A percentile compares a stretch with the other conserved stretches of the same genome.
These are phyloP conservation scores for Tricholoma furcatifolium DNA, from an alignment of 768 basidiomycete species.

Conservation along the genomic window DNA sequence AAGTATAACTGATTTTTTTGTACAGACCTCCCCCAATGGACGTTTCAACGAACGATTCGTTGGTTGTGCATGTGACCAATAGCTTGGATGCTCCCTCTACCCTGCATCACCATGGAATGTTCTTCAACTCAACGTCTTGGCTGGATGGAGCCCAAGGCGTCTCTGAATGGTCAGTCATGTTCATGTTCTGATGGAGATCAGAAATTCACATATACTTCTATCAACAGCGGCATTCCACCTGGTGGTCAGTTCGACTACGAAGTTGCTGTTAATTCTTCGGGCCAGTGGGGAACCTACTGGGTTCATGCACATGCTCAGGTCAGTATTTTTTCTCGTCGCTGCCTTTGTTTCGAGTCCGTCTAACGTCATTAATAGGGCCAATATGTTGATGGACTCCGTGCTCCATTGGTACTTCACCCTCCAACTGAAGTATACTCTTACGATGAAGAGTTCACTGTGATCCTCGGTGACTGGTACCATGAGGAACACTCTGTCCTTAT, in stretches of 20 bases:
- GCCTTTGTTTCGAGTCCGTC: not conserved
- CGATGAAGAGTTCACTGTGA: conserved; percentile 87
- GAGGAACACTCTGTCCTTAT: conserved; percentile 63
- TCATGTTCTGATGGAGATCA: not conserved
- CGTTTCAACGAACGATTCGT: conserved; percentile 65
- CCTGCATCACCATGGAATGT: conserved; percentile 95
- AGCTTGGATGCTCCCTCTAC: conserved; percentile 63
- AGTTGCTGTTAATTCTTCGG: conserved; percentile 65
- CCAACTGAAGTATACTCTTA: conserved; percentile 66
- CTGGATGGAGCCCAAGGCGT: conserved; percentile 86
- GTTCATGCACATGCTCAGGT: conserved; percentile 66
- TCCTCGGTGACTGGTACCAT: conserved; percentile 94
- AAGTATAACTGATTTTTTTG: conserved; percentile 1
- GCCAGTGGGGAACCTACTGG: conserved; percentile 83
- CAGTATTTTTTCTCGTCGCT: conserved; percentile 16
- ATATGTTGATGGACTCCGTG: conserved; percentile 92
- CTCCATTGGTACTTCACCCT: conserved; percentile 79
- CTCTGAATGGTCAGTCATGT: conserved; percentile 69
- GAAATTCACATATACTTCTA: not conserved
- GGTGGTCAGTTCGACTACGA: conserved; percentile 71
- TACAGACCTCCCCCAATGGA: conserved; percentile 79
- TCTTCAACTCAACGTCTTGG: conserved; percentile 84
- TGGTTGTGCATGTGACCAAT: conserved; percentile 78
- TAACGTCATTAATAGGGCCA: conserved; percentile 53
- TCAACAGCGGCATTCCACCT: conserved; percentile 70